These are phyloP conservation scores for Bryoerythrophyllum caledonicum DNA, from an alignment of 225 moss, liverwort and hornwort genomes.

Conservation along the genomic window DNA sequence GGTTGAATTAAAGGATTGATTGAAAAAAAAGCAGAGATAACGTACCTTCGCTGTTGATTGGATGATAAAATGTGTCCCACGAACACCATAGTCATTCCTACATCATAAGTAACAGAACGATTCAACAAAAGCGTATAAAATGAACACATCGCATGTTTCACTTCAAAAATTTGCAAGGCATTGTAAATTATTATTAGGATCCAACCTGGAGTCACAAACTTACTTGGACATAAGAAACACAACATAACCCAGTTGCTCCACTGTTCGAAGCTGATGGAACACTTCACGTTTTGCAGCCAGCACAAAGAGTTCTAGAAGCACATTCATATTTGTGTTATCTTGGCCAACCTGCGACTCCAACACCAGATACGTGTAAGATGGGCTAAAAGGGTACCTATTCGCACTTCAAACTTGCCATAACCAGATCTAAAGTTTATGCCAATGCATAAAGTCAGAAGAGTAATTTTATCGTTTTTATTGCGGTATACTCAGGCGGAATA, in stretches of 20 bases:
- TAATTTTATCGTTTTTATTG: not conserved
- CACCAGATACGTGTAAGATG: conserved; percentile 11
- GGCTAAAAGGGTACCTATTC: not conserved
- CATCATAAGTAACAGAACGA: conserved; percentile 16
- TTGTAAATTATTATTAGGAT: not conserved
- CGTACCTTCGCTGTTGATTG: conserved; percentile 94
- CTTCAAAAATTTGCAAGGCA: not conserved
- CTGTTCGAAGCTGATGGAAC: conserved; percentile 95
- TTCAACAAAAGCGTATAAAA: conserved; percentile 21
- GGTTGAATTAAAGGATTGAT: not conserved
- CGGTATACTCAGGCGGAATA: conserved; percentile 8
- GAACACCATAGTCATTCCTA: conserved; percentile 93
- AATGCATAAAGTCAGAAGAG: not conserved
- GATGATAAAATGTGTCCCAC: conserved; percentile 95
- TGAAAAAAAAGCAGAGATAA: not conserved
- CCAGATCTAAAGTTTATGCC: conserved; percentile 6
- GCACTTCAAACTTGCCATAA: not conserved
- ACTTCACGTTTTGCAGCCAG: conserved; percentile 93
- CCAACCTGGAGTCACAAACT: conserved; percentile 17
- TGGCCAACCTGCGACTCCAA: conserved; percentile 67
- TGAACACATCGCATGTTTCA: not conserved
- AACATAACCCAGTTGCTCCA: conserved; percentile 97
- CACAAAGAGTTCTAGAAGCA: conserved; percentile 85
- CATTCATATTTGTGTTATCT: conserved; percentile 71
- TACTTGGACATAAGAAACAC: conserved; percentile 94